Evolutionary conservation across 1,139 yeast species (phyloP), one percentile per base, ranked within the genome.

Genomic region (Hanseniaspora gamundiae): DNA sequence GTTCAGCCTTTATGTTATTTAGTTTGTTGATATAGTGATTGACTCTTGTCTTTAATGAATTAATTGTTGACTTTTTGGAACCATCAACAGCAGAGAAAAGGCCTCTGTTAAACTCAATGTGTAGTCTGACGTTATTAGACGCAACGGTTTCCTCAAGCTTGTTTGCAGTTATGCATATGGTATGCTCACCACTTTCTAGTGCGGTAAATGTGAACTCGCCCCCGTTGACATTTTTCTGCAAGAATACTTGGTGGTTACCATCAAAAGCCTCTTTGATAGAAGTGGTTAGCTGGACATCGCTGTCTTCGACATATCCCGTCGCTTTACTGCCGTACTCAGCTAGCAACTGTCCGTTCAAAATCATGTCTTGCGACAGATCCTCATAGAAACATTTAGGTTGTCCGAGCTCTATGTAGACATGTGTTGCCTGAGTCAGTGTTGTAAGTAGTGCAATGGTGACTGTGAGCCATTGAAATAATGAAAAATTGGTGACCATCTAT

Each of bases 171-270:
- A 78, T 56, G 54, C 85, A 78, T 39, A 78, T 67, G 46, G 72
- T 66, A 56, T 78, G 84, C 47, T 78, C 81, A 19, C 85, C 85
- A 1, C 73, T 61, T 28, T 73, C 81, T 36, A 76, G 54, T 0
- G 82, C 75, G 14, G 77, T 74, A 59, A 77, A 78, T 0, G 79
- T 71, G 53, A 78, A 78, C 49, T 75, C 78, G 7, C 82, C 79
- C 8, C 61, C 59, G 13, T 75, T 62, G 13, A 10, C 17, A 30
- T 16, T 30, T 30, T 68, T 70, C 52, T 76, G 81, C 35, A 70
- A 70, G 14, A 77, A 74, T 20, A 78, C 80, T 43, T 74, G 62
- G 52, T 76, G 78, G 51, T 76, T 69, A 45, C 69, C 66, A 52
- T 74, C 78, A 51, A 77, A 77, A 0, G 74, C 69, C 56, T 77